phyloP scores from a whole-genome alignment of 257 asterid species.

The Anisodus acutangulus region DNA sequence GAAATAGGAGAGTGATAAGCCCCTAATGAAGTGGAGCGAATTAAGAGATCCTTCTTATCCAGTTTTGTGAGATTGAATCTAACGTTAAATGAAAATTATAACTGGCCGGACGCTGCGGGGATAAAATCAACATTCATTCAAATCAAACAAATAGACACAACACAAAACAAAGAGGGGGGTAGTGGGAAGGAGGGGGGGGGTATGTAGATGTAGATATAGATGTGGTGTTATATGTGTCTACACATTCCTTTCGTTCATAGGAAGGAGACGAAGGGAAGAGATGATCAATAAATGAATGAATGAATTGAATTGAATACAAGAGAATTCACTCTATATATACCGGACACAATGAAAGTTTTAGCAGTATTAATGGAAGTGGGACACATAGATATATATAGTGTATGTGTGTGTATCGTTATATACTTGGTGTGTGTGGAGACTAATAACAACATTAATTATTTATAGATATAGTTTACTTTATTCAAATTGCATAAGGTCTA shows the following conservation, averaged over 20 bases:
- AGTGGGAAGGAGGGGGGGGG: neutral
- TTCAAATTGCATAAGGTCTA: neutral
- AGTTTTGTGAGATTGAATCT: conserved; percentile 32
- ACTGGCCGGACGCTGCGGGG: conserved; percentile 37
- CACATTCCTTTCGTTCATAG: conserved; percentile 35
- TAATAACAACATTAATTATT: neutral
- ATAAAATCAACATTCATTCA: conserved; percentile 54
- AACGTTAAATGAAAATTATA: conserved; percentile 25
- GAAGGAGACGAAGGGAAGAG: neutral
- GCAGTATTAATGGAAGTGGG: conserved; percentile 48
- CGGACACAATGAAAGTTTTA: conserved; percentile 27
- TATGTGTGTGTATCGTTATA: conserved; percentile 14
- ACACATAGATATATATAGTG: conserved; percentile 40
- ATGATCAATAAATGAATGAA: conserved; percentile 5
- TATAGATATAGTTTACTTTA: neutral
- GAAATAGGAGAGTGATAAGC: conserved; percentile 30
- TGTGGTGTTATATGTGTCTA: conserved; percentile 22
- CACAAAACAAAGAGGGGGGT: neutral
- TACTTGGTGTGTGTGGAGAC: conserved; percentile 33
- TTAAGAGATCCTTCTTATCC: conserved; percentile 59
- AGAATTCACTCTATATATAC: conserved; percentile 34
- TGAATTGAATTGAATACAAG: conserved; percentile 31
- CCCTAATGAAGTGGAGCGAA: conserved; percentile 38
- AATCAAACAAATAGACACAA: conserved; percentile 15
- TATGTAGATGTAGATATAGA: neutral